Evolutionary conservation across 179 eudicot species (phyloP), one percentile per base, ranked within the genome.

Genomic region (Nepenthes alata): DNA sequence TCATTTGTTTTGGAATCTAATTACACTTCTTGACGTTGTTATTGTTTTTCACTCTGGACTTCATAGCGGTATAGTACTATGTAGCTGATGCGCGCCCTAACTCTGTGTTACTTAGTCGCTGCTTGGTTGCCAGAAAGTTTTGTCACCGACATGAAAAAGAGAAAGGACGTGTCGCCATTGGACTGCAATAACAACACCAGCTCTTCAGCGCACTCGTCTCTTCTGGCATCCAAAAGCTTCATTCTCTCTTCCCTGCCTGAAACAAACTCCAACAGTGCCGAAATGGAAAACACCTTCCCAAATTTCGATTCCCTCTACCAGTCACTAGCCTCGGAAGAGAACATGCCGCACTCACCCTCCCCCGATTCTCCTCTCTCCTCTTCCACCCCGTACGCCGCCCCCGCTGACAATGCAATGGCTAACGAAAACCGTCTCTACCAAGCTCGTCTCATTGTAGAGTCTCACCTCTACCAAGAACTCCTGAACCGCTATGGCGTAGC

Each of bases 381-480:
- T 0, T 61, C 70, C 54, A 41, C 76, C 11, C 50, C 61, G 0
- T 3, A 52, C 0, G 59, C 71, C 35, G 44, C 52, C 37, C 57
- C 55, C 8, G 55, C n/a, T 13, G 45, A 51, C 16, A 56, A 69
- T 2, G 52, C 63, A 1, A 2, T 55, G 25, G 63, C 62, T 13
- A 67, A 78, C 16, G 81, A 70, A 15, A 60, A 71, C 64, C 70
- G 78, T 39, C 81, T 77, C 64, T 73, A 72, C 39, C 77, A 78
- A 8, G 81, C 85, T 1, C 73, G 83, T 57, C 73, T 71, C 62
- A 59, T 77, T 52, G 78, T 81, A 1, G 87, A 87, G 74, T 79
- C 75, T 66, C 86, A 83, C 70, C 86, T 65, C 47, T 72, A 69
- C 58, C 67, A 69, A 14, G 71, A 87, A 41, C 88, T 90, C 59